Percentiles rank a stretch among this genome's conserved stretches.
phyloP scores from a whole-genome alignment of 2,329 filamentous ascomycete genomes.

The Aspergillus niger region DNA sequence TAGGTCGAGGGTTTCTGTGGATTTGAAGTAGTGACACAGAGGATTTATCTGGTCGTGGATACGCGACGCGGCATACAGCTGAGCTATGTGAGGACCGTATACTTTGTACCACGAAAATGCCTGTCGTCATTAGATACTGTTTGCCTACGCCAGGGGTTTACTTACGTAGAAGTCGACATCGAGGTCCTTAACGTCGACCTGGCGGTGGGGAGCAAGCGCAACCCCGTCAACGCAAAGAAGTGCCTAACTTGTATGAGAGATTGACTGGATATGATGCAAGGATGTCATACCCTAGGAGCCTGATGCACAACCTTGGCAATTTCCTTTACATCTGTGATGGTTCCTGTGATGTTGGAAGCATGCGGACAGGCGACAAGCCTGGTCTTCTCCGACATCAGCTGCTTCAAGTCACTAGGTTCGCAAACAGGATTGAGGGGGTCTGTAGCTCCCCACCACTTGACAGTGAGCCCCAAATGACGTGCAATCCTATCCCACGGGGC shows the following conservation, averaged over 20 bases:
- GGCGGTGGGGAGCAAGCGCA: slow-evolving; percentile 72
- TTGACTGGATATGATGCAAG: too few relatives aligned
- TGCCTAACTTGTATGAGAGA: slow-evolving; percentile 38
- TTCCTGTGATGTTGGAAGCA: slow-evolving; percentile 72
- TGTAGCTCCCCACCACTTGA: slow-evolving; percentile 70
- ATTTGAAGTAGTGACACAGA: slow-evolving; percentile 70
- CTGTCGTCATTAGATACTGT: slow-evolving; percentile 11
- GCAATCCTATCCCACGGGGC: slow-evolving; percentile 73
- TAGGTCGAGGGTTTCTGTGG: slow-evolving; percentile 58
- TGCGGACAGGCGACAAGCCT: slow-evolving; percentile 73
- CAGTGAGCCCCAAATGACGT: slow-evolving; percentile 56
- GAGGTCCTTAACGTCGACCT: slow-evolving; percentile 67
- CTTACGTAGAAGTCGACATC: slow-evolving; percentile 70
- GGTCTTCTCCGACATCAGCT: slow-evolving; percentile 64
- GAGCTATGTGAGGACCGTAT: slow-evolving; percentile 73
- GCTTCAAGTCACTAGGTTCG: slow-evolving; percentile 56
- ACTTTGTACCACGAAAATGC: slow-evolving; percentile 83
- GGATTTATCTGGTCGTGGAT: slow-evolving; percentile 60
- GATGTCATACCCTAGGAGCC: slow-evolving; percentile 42
- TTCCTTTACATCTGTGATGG: slow-evolving; percentile 56
- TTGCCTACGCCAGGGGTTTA: neutral
- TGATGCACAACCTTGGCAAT: slow-evolving; percentile 43
- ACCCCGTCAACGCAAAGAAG: slow-evolving; percentile 75
- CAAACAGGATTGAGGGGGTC: slow-evolving; percentile 60
- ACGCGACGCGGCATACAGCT: slow-evolving; percentile 64